Conservation (phyloP, 2,329 filamentous ascomycete species). For the Acephala macrosclerotiorum region DNA sequence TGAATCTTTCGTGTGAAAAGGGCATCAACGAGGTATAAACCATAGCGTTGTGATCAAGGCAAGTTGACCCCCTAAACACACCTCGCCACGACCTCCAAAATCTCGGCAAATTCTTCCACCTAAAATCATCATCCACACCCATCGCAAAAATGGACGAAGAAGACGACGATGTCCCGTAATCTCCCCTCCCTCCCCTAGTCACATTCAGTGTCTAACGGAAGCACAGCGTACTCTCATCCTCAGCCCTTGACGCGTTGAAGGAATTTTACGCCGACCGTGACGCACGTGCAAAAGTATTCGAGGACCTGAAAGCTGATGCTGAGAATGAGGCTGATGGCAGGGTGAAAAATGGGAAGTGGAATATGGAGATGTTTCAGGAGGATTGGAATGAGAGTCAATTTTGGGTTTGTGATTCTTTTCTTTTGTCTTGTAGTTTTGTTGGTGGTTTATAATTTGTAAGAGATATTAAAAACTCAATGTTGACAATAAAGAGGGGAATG, state of each 20-base stretch:
- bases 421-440: background rate
- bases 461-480: too few relatives aligned
- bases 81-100: background rate
- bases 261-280: constrained; percentile 80
- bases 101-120: constrained; percentile 23
- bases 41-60: background rate
- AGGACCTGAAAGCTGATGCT: constrained; percentile 68
- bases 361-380: constrained; percentile 77
- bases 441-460: too few relatives aligned
- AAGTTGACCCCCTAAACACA: background rate
- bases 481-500: too few relatives aligned
- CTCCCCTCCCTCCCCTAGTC: background rate
- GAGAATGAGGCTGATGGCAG: constrained; percentile 56
- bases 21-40: too few relatives aligned
- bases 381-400: constrained; percentile 88
- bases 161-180: constrained; percentile 34
- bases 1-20: too few relatives aligned
- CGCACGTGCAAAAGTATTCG: constrained; percentile 69
- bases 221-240: constrained; percentile 67
- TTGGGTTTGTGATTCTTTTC: constrained; percentile 64
- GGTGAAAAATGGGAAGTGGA: constrained; percentile 44
- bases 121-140: constrained; percentile 8
- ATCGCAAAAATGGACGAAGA: constrained; percentile 26
- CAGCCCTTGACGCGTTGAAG: constrained; percentile 72
- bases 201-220: background rate